Evolutionary conservation across 805 yeast genomes (phyloP).

Genomic region (Candida oleophila): DNA sequence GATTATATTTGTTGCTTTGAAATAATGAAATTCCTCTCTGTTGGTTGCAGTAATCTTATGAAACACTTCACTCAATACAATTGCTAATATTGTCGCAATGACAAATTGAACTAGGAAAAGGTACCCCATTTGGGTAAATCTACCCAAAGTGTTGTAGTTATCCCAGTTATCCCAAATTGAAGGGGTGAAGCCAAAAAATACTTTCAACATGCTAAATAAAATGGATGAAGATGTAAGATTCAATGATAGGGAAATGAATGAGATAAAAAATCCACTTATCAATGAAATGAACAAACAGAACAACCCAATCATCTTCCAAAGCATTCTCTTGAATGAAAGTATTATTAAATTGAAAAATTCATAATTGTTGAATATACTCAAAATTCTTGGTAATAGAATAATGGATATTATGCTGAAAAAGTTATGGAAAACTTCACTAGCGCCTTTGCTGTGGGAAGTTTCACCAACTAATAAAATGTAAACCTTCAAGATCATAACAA

Average conservation of each 20-base stretch:
- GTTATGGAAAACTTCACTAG: constrained; percentile 22
- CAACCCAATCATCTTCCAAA: constrained; percentile 48
- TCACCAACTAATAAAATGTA: constrained; percentile 13
- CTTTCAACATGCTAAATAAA: constrained; percentile 50
- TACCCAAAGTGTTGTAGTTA: constrained; percentile 46
- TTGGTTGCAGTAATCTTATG: constrained; percentile 31
- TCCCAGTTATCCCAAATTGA: constrained; percentile 60
- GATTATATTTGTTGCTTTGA: constrained; percentile 37
- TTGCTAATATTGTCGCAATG: constrained; percentile 53
- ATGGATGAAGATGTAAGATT: constrained; percentile 42
- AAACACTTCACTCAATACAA: constrained; percentile 47
- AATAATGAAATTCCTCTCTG: constrained; percentile 40
- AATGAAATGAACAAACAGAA: constrained; percentile 48
- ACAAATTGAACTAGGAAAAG: constrained; percentile 55
- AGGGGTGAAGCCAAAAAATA: constrained; percentile 59
- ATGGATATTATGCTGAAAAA: constrained; percentile 46
- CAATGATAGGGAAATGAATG: constrained; percentile 48
- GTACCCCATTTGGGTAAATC: constrained; percentile 47
- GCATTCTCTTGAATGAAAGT: constrained; percentile 50
- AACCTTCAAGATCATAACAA: constrained; percentile 25
- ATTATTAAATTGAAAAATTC: constrained; percentile 52
- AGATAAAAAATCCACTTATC: constrained; percentile 54
- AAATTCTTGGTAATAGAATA: constrained; percentile 47
- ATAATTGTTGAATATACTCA: constrained; percentile 50
- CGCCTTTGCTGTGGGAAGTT: constrained; percentile 1